Evolutionary conservation across 2,329 filamentous ascomycete genomes (phyloP), one percentile per base, ranked within the genome.

Genomic region (Cadophora sp.): DNA sequence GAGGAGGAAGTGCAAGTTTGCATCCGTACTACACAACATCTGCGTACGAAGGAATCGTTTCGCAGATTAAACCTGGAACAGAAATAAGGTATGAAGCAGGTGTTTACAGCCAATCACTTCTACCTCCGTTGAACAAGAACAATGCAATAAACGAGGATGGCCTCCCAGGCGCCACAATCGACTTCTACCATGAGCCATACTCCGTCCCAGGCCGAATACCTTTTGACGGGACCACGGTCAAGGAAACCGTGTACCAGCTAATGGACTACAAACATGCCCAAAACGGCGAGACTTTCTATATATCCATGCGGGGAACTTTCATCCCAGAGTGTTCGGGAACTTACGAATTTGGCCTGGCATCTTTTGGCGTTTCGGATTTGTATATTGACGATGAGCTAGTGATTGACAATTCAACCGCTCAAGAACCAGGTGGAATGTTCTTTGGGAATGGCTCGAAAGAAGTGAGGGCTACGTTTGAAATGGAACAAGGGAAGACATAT

Each of bases 271-370:
- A 43, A 11, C 62, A 65, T 37, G 31, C 62, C 12, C 53, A 65
- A 22, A 46, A 46, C 59, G 55, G 31, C n/a, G 29, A 34, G n/a
- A 58, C 27, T 1, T 65, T 53, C 50, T 65, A 48, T 31, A 55
- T 55, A n/a, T 58, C 55, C 9, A 58, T 58, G 55, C 55, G 55
- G n/a, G 76, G 72, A 27, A 64, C 63, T 7, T 71, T 77, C 40
- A 68, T 65, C 4, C 71, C 75, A n/a, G 70, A 71, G 12, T 66
- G 37, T 37, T 62, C 56, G 22, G 67, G 67, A 6, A 22, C 64
- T 1, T 79, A 73, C 55, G 78, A 80, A 1, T 78, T 80, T 1
- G 79, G 79, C 0, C 69, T 81, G 4, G 76, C 78, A 1, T 78
- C 79, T 6, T 76, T 75, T 37, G 80, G 80, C 12, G 79, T 77